phyloP scores from a whole-genome alignment of 1,284 basidiomycete species.

The Pseudozyma sp. region DNA sequence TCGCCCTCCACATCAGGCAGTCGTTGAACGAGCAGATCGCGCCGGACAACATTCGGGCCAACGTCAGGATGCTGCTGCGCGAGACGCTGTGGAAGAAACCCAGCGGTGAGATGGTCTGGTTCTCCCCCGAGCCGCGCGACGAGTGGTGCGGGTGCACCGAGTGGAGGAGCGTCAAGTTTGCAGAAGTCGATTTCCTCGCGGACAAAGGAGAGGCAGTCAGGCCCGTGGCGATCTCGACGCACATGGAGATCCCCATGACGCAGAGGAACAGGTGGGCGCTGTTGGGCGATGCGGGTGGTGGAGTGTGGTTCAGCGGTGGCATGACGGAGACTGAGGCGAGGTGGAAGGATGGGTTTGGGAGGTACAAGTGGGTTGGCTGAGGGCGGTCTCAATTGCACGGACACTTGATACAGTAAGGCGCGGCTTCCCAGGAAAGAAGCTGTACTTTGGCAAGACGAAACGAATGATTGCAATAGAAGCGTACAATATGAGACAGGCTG shows the following conservation, averaged over 20 bases:
- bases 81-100: constrained; percentile 16
- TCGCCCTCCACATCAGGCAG: constrained; percentile 21
- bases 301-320: constrained; percentile 24
- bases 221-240: constrained; percentile 18
- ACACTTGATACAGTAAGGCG: no score
- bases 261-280: constrained; percentile 26
- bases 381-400: neutral
- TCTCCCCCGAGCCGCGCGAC: constrained; percentile 10
- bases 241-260: constrained; percentile 25
- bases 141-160: constrained; percentile 28
- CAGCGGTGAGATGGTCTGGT: constrained; percentile 12
- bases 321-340: constrained; percentile 18
- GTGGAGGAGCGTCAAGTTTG: constrained; percentile 21
- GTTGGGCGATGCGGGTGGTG: constrained; percentile 19
- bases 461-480: no score
- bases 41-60: constrained; percentile 16
- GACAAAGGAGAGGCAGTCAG: no score
- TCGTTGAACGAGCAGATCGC: constrained; percentile 14
- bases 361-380: constrained; percentile 18
- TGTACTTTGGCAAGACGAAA: no score
- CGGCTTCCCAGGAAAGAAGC: no score
- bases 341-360: constrained; percentile 14
- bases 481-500: neutral
- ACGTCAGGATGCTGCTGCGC: constrained; percentile 5
- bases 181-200: constrained; percentile 11